Evolutionary conservation across 2,329 filamentous ascomycete species (phyloP).

Genomic region (Colletotrichum tofieldiae): DNA sequence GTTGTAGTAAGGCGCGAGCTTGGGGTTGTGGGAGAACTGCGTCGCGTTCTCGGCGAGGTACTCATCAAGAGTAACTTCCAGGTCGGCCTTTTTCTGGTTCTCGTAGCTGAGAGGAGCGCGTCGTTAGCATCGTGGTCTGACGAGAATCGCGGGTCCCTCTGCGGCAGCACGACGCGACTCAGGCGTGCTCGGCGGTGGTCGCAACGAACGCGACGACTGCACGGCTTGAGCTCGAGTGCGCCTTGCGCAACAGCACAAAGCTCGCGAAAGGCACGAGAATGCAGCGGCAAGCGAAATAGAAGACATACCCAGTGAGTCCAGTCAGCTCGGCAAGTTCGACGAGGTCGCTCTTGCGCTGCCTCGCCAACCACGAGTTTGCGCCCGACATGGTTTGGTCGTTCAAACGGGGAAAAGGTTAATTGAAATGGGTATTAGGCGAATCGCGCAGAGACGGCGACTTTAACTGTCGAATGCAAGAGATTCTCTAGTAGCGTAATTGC

Average conservation of each 20-base stretch:
- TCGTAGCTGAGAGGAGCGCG: constrained; percentile 69
- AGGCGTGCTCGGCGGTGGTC: constrained; percentile 37
- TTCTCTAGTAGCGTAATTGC: constrained; percentile 9
- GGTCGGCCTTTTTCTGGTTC: constrained; percentile 82
- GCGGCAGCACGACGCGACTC: constrained; percentile 42
- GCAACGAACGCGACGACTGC: constrained; percentile 35
- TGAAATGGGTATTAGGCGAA: constrained; percentile 31
- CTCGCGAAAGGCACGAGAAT: not conserved
- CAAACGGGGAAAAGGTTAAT: constrained; percentile 16
- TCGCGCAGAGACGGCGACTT: constrained; percentile 38
- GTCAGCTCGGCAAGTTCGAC: constrained; percentile 80
- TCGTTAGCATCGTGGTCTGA: constrained; percentile 30
- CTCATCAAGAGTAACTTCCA: constrained; percentile 82
- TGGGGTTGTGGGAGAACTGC: constrained; percentile 74
- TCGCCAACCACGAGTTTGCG: constrained; percentile 80
- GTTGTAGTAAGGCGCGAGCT: constrained; percentile 83
- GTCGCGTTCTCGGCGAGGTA: constrained; percentile 79
- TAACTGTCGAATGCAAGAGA: constrained; percentile 1
- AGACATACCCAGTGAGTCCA: constrained; percentile 80
- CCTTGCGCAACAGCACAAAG: constrained; percentile 10
- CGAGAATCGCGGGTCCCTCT: constrained; percentile 45
- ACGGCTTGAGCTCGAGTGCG: not conserved
- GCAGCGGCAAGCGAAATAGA: constrained; percentile 6
- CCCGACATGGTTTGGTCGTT: constrained; percentile 67
- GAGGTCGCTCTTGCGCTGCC: constrained; percentile 87